Conservation (phyloP, 495 filamentous ascomycete genomes). For the Jackrogersella multiformis region DNA sequence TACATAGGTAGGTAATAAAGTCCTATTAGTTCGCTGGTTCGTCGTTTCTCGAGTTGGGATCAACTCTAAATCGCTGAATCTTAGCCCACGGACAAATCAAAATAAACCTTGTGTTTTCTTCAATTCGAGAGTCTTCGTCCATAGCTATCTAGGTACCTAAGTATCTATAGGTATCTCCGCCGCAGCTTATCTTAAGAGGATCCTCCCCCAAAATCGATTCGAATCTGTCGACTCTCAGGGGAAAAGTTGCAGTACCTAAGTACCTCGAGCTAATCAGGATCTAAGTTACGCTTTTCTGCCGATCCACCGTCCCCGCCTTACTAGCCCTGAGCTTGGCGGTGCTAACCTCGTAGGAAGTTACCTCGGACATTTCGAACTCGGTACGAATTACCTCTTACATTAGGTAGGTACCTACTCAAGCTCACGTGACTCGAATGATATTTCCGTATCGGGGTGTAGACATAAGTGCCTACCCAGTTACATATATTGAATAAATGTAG, state of each 20-base stretch:
- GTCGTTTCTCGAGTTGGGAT: conserved; percentile 12
- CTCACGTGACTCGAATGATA: conserved; percentile 10
- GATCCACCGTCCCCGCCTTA: conserved; percentile 12
- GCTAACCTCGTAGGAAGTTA: neutral
- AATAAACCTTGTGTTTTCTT: conserved; percentile 8
- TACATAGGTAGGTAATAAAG: too few species aligned
- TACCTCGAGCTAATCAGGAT: conserved; percentile 8
- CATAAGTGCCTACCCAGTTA: neutral
- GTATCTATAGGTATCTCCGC: neutral
- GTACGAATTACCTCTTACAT: neutral
- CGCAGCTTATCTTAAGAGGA: conserved; percentile 12
- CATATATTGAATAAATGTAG: neutral
- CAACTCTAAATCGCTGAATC: conserved; percentile 30
- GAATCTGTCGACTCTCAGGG: neutral
- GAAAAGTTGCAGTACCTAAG: conserved; percentile 9
- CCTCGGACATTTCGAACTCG: conserved; percentile 13
- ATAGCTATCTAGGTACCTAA: too few species aligned
- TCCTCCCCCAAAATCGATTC: conserved; percentile 11
- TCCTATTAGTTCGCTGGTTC: too few species aligned
- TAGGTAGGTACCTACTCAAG: too few species aligned
- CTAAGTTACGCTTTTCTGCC: neutral
- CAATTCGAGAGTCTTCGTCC: conserved; percentile 24
- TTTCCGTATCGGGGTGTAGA: neutral
- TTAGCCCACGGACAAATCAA: conserved; percentile 20
- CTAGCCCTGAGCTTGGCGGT: conserved; percentile 3